Base-by-base conservation (phyloP, 2,329 filamentous ascomycete genomes). In the Aureobasidium zeae region DNA sequence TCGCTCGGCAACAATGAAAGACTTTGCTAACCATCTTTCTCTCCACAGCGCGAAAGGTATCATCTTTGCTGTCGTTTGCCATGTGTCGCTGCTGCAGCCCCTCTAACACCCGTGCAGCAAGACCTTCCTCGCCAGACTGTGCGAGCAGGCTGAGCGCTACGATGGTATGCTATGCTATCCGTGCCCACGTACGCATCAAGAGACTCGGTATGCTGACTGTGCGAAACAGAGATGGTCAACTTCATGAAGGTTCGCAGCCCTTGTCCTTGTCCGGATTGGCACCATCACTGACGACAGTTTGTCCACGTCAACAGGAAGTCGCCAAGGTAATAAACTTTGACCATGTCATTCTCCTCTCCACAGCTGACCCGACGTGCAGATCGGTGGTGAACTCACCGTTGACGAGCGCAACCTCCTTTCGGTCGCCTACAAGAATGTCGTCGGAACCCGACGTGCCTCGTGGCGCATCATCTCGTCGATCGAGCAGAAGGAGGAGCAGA, bases 401-500 rank as follows among this genome's bases (percentile, higher is more conserved):
- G 77, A 81, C 60, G 77, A 81, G 68, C 77, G 77, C 63, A 96
- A 96, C 74, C 84, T 98, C 54, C 82, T 98, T 55, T 94, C 86
- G 55, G 91, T 96, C 62, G 89, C 89, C 66, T 98, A 98, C 83
- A 98, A 98, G 85, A 98, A 98, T 72, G 91, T 98, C 50, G 86
- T 98, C 61, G 89, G 91, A 62, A 93, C 91, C 64, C 83, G 89
- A 69, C 89, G 91, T 80, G 89, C 89, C 64, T 95, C 87, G 60
- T 98, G 89, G 89, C 82, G 89, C 73, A 96, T 98, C 72, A 93
- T 98, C 72, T 93, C 88, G 65, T 96, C 91, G 65, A 96, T 98
- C 70, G 89, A 96, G 76, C 89, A 96, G 73, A 96, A 96, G 82
- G 89, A 96, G 76, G 89, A 96, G 74, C 91, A 87, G 66, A 96